Evolutionary conservation across 2,329 filamentous ascomycete species (phyloP).

Genomic region (Fusarium keratoplasticum): DNA sequence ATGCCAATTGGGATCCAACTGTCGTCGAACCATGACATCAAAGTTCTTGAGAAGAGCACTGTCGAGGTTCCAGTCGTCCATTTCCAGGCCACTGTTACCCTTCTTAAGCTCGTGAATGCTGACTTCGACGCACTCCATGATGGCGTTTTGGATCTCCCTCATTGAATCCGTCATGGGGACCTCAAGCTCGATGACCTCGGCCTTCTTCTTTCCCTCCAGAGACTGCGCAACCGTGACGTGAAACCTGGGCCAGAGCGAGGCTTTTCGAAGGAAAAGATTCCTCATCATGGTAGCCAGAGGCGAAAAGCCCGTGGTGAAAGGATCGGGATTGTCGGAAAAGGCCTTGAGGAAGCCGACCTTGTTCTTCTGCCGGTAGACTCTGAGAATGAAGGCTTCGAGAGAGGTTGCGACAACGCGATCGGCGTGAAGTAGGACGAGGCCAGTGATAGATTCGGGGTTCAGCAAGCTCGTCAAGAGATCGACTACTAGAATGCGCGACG

Average conservation of each 20-base stretch:
- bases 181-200: conserved; percentile 96
- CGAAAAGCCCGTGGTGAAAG: conserved; percentile 88
- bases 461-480: conserved; percentile 89
- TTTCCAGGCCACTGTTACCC: conserved; percentile 87
- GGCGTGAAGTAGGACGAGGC: conserved; percentile 87
- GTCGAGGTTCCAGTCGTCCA: conserved; percentile 97
- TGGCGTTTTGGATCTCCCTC: conserved; percentile 91
- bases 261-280: conserved; percentile 87
- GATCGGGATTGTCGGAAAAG: conserved; percentile 93
- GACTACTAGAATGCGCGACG: conserved; percentile 93
- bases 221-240: conserved; percentile 91
- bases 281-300: conserved; percentile 91
- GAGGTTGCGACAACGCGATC: conserved; percentile 89
- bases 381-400: conserved; percentile 92
- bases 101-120: conserved; percentile 96
- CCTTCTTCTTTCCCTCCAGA: conserved; percentile 90
- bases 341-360: conserved; percentile 94
- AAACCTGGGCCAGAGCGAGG: conserved; percentile 92
- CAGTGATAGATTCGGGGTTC: conserved; percentile 86
- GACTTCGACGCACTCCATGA: conserved; percentile 95
- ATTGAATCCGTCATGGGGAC: conserved; percentile 96
- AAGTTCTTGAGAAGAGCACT: conserved; percentile 94
- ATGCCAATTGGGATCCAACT: conserved; percentile 97
- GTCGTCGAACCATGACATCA: conserved; percentile 86
- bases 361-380: conserved; percentile 95